Base-by-base conservation (phyloP, 164 flowering plant species). In the Aristolochia fimbriata region DNA sequence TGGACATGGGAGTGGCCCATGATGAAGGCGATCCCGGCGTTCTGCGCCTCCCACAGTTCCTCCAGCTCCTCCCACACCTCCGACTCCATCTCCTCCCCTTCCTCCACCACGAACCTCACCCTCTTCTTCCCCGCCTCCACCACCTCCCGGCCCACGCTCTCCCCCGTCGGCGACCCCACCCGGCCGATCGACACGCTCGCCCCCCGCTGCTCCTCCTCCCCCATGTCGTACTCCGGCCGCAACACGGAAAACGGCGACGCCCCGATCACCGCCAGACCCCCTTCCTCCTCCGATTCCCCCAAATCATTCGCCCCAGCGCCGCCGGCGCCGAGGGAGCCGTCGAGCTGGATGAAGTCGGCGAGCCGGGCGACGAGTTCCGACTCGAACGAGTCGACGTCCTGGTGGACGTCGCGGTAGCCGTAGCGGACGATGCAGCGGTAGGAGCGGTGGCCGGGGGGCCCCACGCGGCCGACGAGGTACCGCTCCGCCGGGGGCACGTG, bases 331-430 rank as follows among this genome's bases (percentile, higher is more conserved):
- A 61, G 64, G 22, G 61, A 63, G 75, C 86, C 74, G 59, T 84
- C 85, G 59, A 81, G 82, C 27, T 65, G 70, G 60, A 91, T 86
- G 76, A 86, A 91, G 57, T 78, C 85, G 15, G 84, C 84, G 55
- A 87, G 76, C 62, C 66, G 69, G 9, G 64, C 73, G 14, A 86
- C 81, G 11, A 91, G 88, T 51, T 87, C 88, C 0, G 89, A 60
- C 66, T 91, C 97, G 51, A 90, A 90, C 13, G 91, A 85, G 57
- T 87, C 82, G 13, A 85, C 77, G 58, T 91, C 97, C 65, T 86
- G 93, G 69, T 86, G 95, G 55, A 87, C 89, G 65, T 91, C 97
- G 6, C 93, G 87, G 73, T 91, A 91, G 22, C 97, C 97, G 62
- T 91, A 91, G 4, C 95, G 85, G 47, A 87, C 81, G 46, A 87